A percentile compares a stretch with the other conserved stretches of the same genome.
These are phyloP conservation scores for Tephrocybe sp. DNA, from an alignment of 768 basidiomycete species.

Conservation along the genomic window DNA sequence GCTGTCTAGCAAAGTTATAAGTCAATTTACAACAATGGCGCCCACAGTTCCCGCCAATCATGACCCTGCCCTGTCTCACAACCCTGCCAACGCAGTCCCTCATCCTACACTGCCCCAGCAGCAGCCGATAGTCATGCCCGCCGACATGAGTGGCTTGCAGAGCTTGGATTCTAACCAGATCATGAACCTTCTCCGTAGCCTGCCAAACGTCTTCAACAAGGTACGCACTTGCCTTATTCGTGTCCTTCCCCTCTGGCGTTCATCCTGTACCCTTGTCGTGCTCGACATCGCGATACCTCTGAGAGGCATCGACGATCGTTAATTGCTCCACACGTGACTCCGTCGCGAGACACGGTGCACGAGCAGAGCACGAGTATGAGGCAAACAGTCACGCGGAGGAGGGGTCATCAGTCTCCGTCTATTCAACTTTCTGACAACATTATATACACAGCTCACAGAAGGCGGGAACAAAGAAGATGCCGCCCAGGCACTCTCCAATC, in stretches of 20 bases:
- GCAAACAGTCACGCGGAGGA: slow-evolving; percentile 37
- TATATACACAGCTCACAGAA: slow-evolving; percentile 40
- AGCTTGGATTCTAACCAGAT: slow-evolving; percentile 52
- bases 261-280: neutral
- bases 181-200: slow-evolving; percentile 54
- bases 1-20: neutral
- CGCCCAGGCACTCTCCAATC: slow-evolving; percentile 56
- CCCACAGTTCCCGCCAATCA: slow-evolving; percentile 35
- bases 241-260: slow-evolving; percentile 6
- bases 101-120: slow-evolving; percentile 29
- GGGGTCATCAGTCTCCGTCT: neutral
- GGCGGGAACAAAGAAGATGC: slow-evolving; percentile 64
- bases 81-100: slow-evolving; percentile 25
- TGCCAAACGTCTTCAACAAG: slow-evolving; percentile 57
- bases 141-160: slow-evolving; percentile 29
- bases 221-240: slow-evolving; percentile 37
- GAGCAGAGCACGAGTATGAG: slow-evolving; percentile 34
- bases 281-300: slow-evolving; percentile 8
- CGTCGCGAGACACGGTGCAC: slow-evolving; percentile 28
- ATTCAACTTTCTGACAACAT: neutral
- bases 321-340: slow-evolving; percentile 36
- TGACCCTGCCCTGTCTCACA: slow-evolving; percentile 39
- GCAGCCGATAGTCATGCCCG: slow-evolving; percentile 25
- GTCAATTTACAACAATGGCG: slow-evolving; percentile 28
- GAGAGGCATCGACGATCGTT: slow-evolving; percentile 20